phyloP scores from a whole-genome alignment of 345 rosid species.

The Sonneratia alba region DNA sequence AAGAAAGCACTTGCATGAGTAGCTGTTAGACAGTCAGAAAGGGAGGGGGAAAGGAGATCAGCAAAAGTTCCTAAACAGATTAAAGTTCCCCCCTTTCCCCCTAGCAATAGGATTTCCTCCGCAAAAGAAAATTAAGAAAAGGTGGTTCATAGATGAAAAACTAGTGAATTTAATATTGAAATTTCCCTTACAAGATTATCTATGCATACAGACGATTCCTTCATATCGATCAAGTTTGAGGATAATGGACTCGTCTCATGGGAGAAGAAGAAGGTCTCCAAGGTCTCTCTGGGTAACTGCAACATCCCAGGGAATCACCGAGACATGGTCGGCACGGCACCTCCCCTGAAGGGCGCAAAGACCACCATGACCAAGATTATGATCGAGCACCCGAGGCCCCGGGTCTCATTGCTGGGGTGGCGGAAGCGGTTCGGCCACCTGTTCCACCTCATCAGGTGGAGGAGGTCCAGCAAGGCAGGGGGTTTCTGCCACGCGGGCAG shows the following conservation, averaged over 20 bases:
- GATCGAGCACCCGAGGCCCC: conserved; percentile 52
- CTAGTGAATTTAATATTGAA: too few species aligned
- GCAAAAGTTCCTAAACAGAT: too few species aligned
- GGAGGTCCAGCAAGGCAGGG: conserved; percentile 49
- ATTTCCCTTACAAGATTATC: background rate
- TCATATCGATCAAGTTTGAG: conserved; percentile 87
- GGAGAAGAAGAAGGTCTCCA: conserved; percentile 58
- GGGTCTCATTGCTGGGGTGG: conserved; percentile 64
- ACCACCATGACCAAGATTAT: conserved; percentile 26
- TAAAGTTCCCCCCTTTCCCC: too few species aligned
- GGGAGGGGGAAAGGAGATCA: too few species aligned
- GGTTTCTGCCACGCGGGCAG: conserved; percentile 55
- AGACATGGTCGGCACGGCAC: background rate
- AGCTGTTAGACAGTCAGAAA: too few species aligned
- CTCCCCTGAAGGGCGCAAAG: background rate
- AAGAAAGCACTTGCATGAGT: too few species aligned
- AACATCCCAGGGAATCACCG: conserved; percentile 30
- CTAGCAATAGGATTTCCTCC: too few species aligned
- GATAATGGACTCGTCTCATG: conserved; percentile 73
- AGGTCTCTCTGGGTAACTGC: conserved; percentile 41
- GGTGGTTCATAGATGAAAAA: too few species aligned
- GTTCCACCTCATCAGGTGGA: conserved; percentile 68
- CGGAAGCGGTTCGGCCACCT: conserved; percentile 73
- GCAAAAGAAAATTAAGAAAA: too few species aligned
- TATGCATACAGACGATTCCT: conserved; percentile 62